A percentile compares a stretch with the other conserved stretches of the same genome.
Evolutionary conservation across 768 basidiomycete species (phyloP).

Genomic region (Tricholoma matsutake): DNA sequence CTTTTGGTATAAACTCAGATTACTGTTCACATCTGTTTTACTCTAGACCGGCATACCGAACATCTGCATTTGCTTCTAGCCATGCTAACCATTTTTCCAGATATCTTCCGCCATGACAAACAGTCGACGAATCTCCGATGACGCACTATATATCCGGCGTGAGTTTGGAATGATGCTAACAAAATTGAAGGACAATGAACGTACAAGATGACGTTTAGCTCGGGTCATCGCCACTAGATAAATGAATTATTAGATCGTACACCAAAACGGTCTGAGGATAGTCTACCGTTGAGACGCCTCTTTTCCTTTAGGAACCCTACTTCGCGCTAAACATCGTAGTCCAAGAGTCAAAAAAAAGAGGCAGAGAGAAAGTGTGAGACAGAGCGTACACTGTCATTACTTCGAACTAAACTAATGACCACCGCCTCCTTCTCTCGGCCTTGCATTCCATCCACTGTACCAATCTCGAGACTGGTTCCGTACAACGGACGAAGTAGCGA

Average conservation of each 20-base stretch:
- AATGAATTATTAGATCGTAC: conserved; percentile 4
- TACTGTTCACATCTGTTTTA: conserved; percentile 21
- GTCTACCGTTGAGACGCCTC: conserved; percentile 79
- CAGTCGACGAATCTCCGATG: conserved; percentile 91
- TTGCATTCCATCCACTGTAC: conserved; percentile 96
- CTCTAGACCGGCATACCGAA: conserved; percentile 76
- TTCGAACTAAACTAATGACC: conserved; percentile 88
- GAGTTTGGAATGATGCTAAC: neutral
- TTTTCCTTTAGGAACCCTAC: conserved; percentile 96
- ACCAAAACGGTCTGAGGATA: neutral
- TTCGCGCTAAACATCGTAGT: conserved; percentile 52
- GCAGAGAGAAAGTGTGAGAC: neutral
- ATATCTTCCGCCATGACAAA: conserved; percentile 79
- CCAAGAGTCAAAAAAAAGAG: conserved; percentile 2
- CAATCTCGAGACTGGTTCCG: conserved; percentile 77
- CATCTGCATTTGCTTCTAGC: conserved; percentile 88
- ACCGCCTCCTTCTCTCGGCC: conserved; percentile 95
- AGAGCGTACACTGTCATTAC: conserved; percentile 72
- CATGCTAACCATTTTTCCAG: conserved; percentile 89
- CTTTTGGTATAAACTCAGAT: too few species aligned
- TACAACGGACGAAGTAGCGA: conserved; percentile 71
- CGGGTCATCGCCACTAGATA: conserved; percentile 84
- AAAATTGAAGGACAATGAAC: conserved; percentile 23
- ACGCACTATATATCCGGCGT: conserved; percentile 56
- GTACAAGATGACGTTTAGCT: conserved; percentile 81